phyloP scores from a whole-genome alignment of 768 basidiomycete species.

The Trametes villosa region DNA sequence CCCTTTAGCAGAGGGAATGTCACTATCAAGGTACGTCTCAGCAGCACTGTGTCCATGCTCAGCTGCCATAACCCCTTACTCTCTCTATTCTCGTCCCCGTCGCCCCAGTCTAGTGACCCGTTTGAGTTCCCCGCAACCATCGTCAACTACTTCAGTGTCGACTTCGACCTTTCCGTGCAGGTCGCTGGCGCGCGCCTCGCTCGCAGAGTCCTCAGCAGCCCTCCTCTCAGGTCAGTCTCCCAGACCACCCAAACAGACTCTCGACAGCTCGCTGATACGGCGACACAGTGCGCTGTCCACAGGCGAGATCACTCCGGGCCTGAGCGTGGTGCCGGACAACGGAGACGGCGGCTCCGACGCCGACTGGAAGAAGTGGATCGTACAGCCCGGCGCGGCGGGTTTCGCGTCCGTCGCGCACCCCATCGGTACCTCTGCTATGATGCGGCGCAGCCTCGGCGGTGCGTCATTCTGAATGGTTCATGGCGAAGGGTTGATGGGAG shows the following conservation, averaged over 20 bases:
- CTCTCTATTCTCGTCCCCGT: background rate
- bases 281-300: background rate
- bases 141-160: slow-evolving; percentile 55
- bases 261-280: background rate
- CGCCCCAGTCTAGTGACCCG: slow-evolving; percentile 46
- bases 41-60: background rate
- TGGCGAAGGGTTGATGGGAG: too few relatives aligned
- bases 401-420: slow-evolving; percentile 55
- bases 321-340: slow-evolving; percentile 45
- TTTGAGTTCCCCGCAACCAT: slow-evolving; percentile 51
- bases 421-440: slow-evolving; percentile 47
- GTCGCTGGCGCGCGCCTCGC: slow-evolving; percentile 50
- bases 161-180: slow-evolving; percentile 54
- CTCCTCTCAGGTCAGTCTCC: slow-evolving; percentile 45
- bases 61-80: background rate
- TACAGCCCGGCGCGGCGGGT: slow-evolving; percentile 24
- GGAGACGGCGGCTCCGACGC: slow-evolving; percentile 47
- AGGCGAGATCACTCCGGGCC: slow-evolving; percentile 50
- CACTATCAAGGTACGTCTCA: slow-evolving; percentile 43
- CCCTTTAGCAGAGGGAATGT: slow-evolving; percentile 59
- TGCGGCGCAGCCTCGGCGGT: slow-evolving; percentile 36
- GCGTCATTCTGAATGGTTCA: background rate
- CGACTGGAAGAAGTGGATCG: slow-evolving; percentile 52
- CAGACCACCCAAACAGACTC: background rate
- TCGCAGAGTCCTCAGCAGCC: slow-evolving; percentile 44